phyloP scores from a whole-genome alignment of 805 yeast genomes.

The Cyberlindnera mississippiensis region DNA sequence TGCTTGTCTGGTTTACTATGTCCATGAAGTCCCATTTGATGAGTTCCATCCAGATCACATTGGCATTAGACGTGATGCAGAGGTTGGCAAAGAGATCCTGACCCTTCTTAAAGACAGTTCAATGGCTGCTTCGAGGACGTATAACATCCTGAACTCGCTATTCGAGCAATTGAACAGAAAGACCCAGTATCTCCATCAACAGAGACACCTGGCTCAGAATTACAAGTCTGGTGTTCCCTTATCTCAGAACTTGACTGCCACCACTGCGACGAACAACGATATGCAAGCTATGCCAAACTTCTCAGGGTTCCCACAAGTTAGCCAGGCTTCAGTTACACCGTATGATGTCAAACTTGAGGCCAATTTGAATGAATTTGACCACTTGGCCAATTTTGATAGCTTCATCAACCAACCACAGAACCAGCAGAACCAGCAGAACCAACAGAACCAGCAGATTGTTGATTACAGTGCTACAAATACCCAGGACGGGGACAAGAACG shows the following conservation, averaged over 20 bases:
- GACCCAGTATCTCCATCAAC: slow-evolving; percentile 48
- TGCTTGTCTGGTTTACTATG: slow-evolving; percentile 79
- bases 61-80: slow-evolving; percentile 70
- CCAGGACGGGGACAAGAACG: too few relatives aligned
- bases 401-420: slow-evolving; percentile 25
- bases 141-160: slow-evolving; percentile 71
- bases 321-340: slow-evolving; percentile 9
- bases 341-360: slow-evolving; percentile 22
- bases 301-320: slow-evolving; percentile 6
- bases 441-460: neutral
- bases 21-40: slow-evolving; percentile 50
- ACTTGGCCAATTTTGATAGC: slow-evolving; percentile 28
- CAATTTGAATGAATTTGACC: slow-evolving; percentile 25
- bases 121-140: slow-evolving; percentile 76
- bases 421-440: neutral
- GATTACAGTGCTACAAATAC: too few relatives aligned
- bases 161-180: slow-evolving; percentile 74
- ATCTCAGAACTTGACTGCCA: slow-evolving; percentile 24
- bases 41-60: slow-evolving; percentile 48
- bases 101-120: slow-evolving; percentile 68
- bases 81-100: slow-evolving; percentile 71
- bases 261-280: neutral
- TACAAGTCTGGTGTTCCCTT: slow-evolving; percentile 21
- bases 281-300: slow-evolving; percentile 1
- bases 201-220: slow-evolving; percentile 21